Evolutionary conservation across 1,284 basidiomycete genomes (phyloP), one percentile per base, ranked within the genome.

Genomic region (Cerioporus squamosus): DNA sequence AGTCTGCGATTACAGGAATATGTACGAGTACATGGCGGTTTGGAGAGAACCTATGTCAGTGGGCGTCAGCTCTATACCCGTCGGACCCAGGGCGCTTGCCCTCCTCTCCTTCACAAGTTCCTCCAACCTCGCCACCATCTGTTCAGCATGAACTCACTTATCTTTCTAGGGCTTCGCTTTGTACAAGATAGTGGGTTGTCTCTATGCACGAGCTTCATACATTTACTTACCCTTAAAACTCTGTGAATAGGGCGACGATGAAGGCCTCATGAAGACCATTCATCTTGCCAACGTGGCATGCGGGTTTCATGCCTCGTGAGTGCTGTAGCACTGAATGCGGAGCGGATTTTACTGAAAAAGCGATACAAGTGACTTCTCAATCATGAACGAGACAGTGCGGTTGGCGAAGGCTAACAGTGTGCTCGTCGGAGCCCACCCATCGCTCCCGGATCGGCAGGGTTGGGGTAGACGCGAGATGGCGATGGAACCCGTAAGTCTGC

Each of bases 211-310:
- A n/a, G n/a, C n/a, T n/a, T n/a, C n/a, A n/a, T n/a, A n/a, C n/a
- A n/a, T n/a, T n/a, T n/a, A n/a, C n/a, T n/a, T n/a, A n/a, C n/a
- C n/a, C n/a, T n/a, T n/a, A n/a, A n/a, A n/a, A n/a, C n/a, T n/a
- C n/a, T n/a, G n/a, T n/a, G n/a, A 20, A 6, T 24, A 87, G 84
- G 83, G 81, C 4, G 83, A 87, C 45, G 86, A 88, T 57, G 82
- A 81, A 55, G 74, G 75, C 6, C 77, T 88, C 47, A 86, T 87
- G 81, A 79, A 81, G 59, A 83, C 81, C 2, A 85, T 88, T 38
- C 83, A 87, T 63, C 72, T 87, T 20, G 85, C 85, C 0, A 87
- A 88, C 60, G 74, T 86, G 14, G 86, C 86, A 0, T 88, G 86
- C 61, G 85, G 86, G 3, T 86, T 86, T 56, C 86, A 88, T 63